Evolutionary conservation across 768 basidiomycete species (phyloP).

Genomic region (Sporobolomyces phaffii): DNA sequence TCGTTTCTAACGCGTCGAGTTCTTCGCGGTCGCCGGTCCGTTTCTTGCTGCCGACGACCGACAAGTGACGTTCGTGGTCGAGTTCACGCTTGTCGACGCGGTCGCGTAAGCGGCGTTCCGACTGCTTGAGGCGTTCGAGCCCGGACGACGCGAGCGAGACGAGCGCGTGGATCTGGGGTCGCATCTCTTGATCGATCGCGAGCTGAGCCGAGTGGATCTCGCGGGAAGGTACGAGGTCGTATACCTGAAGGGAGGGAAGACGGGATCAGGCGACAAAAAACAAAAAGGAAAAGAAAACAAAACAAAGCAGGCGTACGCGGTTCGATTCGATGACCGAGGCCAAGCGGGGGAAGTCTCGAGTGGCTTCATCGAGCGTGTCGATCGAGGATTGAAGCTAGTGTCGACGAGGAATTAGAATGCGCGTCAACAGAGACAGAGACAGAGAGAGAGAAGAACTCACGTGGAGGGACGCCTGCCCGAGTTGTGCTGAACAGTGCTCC

Average conservation of each 20-base stretch:
- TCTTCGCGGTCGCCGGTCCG: too few relatives aligned
- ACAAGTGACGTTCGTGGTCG: too few relatives aligned
- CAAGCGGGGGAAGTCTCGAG: conserved; percentile 21
- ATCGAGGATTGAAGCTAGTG: conserved; percentile 25
- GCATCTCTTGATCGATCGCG: conserved; percentile 17
- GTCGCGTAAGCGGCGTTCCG: too few relatives aligned
- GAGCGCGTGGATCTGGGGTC: conserved; percentile 27
- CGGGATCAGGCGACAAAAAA: too few relatives aligned
- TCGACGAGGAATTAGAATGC: too few relatives aligned
- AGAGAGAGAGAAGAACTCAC: background rate
- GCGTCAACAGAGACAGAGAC: too few relatives aligned
- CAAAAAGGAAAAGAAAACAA: too few relatives aligned
- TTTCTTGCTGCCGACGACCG: too few relatives aligned
- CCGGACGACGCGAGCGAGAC: too few relatives aligned
- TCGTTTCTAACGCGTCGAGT: too few relatives aligned
- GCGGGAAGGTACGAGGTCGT: conserved; percentile 24
- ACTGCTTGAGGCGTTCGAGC: too few relatives aligned
- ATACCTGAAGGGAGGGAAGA: conserved; percentile 9
- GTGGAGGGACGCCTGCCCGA: background rate
- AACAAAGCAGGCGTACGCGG: conserved; percentile 27
- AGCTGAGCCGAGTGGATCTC: conserved; percentile 17
- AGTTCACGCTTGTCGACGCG: too few relatives aligned
- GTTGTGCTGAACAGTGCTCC: conserved; percentile 7
- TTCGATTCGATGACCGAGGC: conserved; percentile 7
- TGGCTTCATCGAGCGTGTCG: conserved; percentile 10